Conservation (phyloP, 345 rosid genomes). For the Laguncularia racemosa region DNA sequence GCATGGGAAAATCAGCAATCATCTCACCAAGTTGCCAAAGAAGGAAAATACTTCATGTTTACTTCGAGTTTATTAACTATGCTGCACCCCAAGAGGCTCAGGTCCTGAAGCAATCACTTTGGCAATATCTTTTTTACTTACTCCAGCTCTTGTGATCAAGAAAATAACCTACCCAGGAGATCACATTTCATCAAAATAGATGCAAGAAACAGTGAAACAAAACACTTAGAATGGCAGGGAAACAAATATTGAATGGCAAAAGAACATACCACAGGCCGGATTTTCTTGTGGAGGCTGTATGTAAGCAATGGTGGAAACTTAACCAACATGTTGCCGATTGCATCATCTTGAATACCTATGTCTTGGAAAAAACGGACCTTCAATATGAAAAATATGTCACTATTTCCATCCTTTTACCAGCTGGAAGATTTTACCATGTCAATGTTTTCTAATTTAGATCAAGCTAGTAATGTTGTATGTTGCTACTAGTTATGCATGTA, state of each 20-base stretch:
- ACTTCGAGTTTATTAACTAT: slow-evolving; percentile 65
- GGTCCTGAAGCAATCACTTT: slow-evolving; percentile 81
- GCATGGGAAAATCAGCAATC: slow-evolving; percentile 87
- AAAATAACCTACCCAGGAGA: slow-evolving; percentile 49
- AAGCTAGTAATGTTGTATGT: no score
- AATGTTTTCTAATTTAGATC: no score
- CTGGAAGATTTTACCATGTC: no score
- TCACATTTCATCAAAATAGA: no score
- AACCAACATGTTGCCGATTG: slow-evolving; percentile 82
- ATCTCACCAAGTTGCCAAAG: slow-evolving; percentile 59
- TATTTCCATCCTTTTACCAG: not conserved
- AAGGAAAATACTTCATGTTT: slow-evolving; percentile 56
- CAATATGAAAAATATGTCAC: slow-evolving; percentile 16
- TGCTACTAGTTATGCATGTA: no score
- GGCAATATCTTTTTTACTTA: slow-evolving; percentile 58
- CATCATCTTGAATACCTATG: slow-evolving; percentile 72
- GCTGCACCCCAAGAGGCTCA: slow-evolving; percentile 78
- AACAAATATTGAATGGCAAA: slow-evolving; percentile 1
- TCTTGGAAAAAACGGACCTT: slow-evolving; percentile 81
- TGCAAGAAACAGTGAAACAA: not conserved
- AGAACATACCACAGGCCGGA: slow-evolving; percentile 78
- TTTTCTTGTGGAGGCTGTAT: slow-evolving; percentile 77
- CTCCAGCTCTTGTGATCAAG: slow-evolving; percentile 83
- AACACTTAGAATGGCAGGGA: not conserved
- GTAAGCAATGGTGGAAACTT: slow-evolving; percentile 82